Evolutionary conservation across 352 stramenopile species (phyloP), one percentile per base, ranked within the genome.

Genomic region (Phytopythium boreale): DNA sequence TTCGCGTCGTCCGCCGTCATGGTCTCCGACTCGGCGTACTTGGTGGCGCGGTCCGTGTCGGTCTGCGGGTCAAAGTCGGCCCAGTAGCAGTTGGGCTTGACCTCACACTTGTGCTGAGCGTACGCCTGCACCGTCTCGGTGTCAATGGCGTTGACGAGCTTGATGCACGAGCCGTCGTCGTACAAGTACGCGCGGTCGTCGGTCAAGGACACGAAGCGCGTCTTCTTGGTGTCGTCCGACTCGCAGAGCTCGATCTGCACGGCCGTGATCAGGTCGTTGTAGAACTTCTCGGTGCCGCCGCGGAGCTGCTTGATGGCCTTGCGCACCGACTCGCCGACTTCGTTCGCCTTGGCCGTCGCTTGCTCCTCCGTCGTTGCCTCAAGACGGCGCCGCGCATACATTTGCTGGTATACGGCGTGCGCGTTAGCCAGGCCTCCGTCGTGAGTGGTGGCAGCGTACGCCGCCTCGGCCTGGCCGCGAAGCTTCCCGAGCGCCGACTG

Each of bases 71-170:
- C 64, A 26, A 89, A 80, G 31, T 66, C 49, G 10, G 37, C 62
- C 80, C 80, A 91, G 74, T 89, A 89, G 60, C 82, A 91, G 50
- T 91, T 89, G 1, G 75, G 77, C 46, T 76, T 79, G 29, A 89
- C 74, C 59, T 91, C 79, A 47, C 80, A 91, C 52, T 26, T 8
- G 0, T 63, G 39, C 0, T 68, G 70, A 1, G 62, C 36, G 1
- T 90, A 89, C 26, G 67, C 66, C 3, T 70, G 36, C 19, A 63
- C 56, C 0, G 71, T 64, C 8, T 63, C 68, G 2, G 66, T n/a
- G 55, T 85, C 77, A 9, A 64, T 19, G 0, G 68, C 56, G 24
- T 70, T 50, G 4, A 66, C 39, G 12, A 88, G 26, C 29, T 67
- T 61, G 10, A 87, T 66, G 36, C 68, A 76, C 12, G 70, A 44